Conservation (phyloP, 2,329 filamentous ascomycete genomes). For the Rutstroemia sydowiana region DNA sequence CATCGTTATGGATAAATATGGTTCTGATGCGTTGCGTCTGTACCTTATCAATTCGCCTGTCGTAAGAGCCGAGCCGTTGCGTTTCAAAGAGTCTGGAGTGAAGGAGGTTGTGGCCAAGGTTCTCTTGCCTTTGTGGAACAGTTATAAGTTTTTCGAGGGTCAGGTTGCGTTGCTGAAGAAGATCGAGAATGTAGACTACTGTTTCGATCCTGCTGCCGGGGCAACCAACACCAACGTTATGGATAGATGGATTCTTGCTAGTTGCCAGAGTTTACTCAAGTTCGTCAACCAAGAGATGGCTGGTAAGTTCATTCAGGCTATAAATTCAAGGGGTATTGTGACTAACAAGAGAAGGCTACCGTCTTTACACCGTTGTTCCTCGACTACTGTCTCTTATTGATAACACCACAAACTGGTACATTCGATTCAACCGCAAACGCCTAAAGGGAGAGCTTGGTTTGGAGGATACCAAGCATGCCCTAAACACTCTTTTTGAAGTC, state of each 20-base stretch:
- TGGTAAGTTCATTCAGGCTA: conserved; percentile 41
- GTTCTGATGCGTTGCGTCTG: conserved; percentile 85
- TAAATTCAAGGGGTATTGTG: background rate
- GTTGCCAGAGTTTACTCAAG: conserved; percentile 81
- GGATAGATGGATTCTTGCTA: conserved; percentile 92
- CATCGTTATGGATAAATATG: conserved; percentile 78
- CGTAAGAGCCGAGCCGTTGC: conserved; percentile 80
- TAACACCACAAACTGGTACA: conserved; percentile 98
- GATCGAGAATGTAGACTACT: conserved; percentile 66
- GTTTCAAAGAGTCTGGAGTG: conserved; percentile 87
- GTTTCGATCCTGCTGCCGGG: conserved; percentile 70
- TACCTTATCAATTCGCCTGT: conserved; percentile 97
- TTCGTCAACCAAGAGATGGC: conserved; percentile 93
- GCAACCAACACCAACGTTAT: conserved; percentile 82
- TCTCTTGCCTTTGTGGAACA: conserved; percentile 87
- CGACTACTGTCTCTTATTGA: conserved; percentile 78
- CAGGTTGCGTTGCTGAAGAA: conserved; percentile 85
- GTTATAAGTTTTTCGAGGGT: conserved; percentile 91
- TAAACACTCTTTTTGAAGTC: conserved; percentile 92
- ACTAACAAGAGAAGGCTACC: conserved; percentile 43
- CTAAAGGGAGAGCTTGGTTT: conserved; percentile 84
- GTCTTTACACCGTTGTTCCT: conserved; percentile 86
- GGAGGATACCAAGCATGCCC: conserved; percentile 78
- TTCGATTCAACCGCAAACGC: conserved; percentile 84
- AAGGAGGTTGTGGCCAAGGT: conserved; percentile 94